Percentiles rank a stretch among this genome's conserved stretches.
phyloP scores from a whole-genome alignment of 345 rosid genomes.

The Odontarrhena argentea region DNA sequence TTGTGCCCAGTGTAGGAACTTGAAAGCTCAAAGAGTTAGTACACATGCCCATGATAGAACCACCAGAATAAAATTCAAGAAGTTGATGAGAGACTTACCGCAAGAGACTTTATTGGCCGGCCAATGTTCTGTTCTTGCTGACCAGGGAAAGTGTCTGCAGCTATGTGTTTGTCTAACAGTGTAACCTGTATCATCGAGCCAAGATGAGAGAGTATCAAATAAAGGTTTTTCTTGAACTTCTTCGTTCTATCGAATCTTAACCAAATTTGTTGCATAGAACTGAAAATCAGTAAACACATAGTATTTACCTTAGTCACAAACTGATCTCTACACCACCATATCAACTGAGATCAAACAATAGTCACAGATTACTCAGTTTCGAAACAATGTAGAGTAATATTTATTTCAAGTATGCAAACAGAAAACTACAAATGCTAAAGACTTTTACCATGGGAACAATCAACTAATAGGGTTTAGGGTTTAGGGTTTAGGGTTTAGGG shows the following conservation, averaged over 20 bases:
- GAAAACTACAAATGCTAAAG: too few species aligned
- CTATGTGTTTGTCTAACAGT: slow-evolving; percentile 70
- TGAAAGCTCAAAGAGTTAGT: slow-evolving; percentile 53
- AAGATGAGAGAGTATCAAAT: background rate
- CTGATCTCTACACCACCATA: slow-evolving; percentile 92
- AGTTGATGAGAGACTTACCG: slow-evolving; percentile 50
- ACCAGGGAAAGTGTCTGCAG: slow-evolving; percentile 66
- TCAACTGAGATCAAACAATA: too few species aligned
- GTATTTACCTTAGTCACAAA: slow-evolving; percentile 76
- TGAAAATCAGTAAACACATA: background rate
- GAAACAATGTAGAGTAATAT: too few species aligned
- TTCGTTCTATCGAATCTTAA: slow-evolving; percentile 6
- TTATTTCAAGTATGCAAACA: too few species aligned
- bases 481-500: too few species aligned
- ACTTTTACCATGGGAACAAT: too few species aligned
- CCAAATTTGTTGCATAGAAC: slow-evolving; percentile 4
- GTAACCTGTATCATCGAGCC: slow-evolving; percentile 55
- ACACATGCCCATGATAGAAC: slow-evolving; percentile 62
- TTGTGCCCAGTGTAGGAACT: slow-evolving; percentile 68
- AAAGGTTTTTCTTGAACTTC: background rate
- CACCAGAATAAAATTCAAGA: slow-evolving; percentile 50
- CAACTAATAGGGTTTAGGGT: too few species aligned
- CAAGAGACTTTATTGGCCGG: slow-evolving; percentile 72
- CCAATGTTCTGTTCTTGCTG: slow-evolving; percentile 64
- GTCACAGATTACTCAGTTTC: too few species aligned